A percentile compares a stretch with the other conserved stretches of the same genome.
phyloP scores from a whole-genome alignment of 176 grass and related monocot genomes.

The Musa acuminata region DNA sequence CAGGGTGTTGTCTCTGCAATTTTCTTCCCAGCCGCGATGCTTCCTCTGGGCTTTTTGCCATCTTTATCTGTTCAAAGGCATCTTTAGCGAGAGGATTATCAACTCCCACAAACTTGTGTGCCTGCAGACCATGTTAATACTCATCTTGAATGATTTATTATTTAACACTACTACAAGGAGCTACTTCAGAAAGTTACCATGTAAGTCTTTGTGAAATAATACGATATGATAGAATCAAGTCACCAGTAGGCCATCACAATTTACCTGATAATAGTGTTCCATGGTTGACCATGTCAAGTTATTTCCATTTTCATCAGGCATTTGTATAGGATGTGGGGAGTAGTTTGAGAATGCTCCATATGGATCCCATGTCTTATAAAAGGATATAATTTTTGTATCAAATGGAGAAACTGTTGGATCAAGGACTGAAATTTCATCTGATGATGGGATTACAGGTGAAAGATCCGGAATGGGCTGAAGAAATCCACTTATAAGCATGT shows the following conservation, averaged over 20 bases:
- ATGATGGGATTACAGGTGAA: conserved; percentile 74
- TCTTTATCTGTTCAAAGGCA: conserved; percentile 66
- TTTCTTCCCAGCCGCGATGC: conserved; percentile 83
- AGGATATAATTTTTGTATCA: conserved; percentile 84
- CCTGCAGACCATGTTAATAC: conserved; percentile 28
- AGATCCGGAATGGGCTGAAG: conserved; percentile 90
- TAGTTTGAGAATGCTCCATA: conserved; percentile 98
- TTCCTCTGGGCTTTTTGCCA: conserved; percentile 80
- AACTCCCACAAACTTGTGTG: conserved; percentile 71
- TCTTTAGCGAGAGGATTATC: conserved; percentile 45
- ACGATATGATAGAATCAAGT: neutral
- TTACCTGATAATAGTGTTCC: conserved; percentile 97
- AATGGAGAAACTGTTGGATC: conserved; percentile 80
- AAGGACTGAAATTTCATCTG: conserved; percentile 49
- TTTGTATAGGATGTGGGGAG: conserved; percentile 66
- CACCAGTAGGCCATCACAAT: neutral
- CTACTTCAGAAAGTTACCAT: neutral
- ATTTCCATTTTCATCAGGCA: conserved; percentile 52
- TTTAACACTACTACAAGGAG: neutral
- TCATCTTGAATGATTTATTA: neutral
- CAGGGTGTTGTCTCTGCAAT: conserved; percentile 56
- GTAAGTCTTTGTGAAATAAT: neutral
- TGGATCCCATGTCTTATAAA: conserved; percentile 95
- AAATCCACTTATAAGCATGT: conserved; percentile 92
- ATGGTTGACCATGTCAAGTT: conserved; percentile 53